Evolutionary conservation across 805 yeast species (phyloP), one percentile per base, ranked within the genome.

Genomic region (Metschnikowia colocasiae): DNA sequence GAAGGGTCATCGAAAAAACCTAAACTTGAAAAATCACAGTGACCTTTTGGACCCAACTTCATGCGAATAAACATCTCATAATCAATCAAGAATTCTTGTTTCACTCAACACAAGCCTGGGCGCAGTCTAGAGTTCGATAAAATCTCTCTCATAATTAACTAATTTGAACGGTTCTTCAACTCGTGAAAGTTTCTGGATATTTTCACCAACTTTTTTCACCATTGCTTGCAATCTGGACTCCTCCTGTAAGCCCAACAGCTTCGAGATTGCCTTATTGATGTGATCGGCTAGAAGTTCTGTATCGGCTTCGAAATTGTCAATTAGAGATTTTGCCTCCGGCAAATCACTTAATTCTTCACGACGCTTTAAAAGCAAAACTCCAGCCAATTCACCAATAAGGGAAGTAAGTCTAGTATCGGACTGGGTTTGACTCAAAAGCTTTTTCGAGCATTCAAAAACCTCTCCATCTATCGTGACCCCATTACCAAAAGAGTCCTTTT

Each of bases 91-190:
- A 26, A 13, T 16, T 26, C 39, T 6, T 18, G 6, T 38, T 15
- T 7, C 15, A 16, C 20, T 25, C 13, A 19, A 18, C 32, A 27
- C 18, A n/a, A 16, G 20, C 20, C 30, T 23, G 30, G 10, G n/a
- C 13, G n/a, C n/a, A 8, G 7, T 6, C 20, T 39, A 39, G 18
- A 30, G 34, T 19, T 63, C 63, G 36, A 67, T 43, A 52, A 65
- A 63, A 54, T 71, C 75, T 40, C 52, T 59, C 38, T 71, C 72
- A 42, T 64, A 69, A 50, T 70, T 70, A 15, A 69, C 57, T 55
- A 72, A 56, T 52, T 63, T 55, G 52, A 68, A 72, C 35, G 61
- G 60, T 29, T 63, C 64, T 49, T 71, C 75, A 46, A 60, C 53
- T 39, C 59, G 59, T 31, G 60, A 53, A 34, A 72, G 62, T 15